A percentile compares a stretch with the other conserved stretches of the same genome.
Conservation (phyloP, 176 grass and related monocot genomes). For the Ananas comosus region DNA sequence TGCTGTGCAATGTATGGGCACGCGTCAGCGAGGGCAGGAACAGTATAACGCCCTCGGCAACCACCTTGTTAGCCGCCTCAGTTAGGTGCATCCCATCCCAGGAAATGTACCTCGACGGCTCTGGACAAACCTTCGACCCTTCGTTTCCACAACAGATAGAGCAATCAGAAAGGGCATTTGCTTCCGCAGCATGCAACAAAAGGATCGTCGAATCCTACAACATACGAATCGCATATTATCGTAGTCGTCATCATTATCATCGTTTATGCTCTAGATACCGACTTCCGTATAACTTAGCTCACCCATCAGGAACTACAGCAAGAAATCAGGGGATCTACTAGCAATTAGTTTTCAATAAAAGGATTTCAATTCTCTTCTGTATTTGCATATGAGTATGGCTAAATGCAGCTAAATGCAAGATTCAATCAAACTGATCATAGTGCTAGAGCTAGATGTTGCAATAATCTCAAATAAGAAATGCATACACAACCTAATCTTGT, state of each 20-base stretch:
- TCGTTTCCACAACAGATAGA: constrained; percentile 19
- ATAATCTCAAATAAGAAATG: too few species aligned
- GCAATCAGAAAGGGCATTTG: constrained; percentile 22
- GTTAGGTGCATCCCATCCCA: constrained; percentile 53
- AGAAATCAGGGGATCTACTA: too few species aligned
- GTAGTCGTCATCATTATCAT: too few species aligned
- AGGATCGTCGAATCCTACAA: constrained; percentile 24
- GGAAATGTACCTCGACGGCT: constrained; percentile 24
- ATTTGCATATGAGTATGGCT: background rate
- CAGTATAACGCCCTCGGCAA: constrained; percentile 33
- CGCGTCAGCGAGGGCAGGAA: constrained; percentile 22
- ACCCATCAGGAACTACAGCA: too few species aligned
- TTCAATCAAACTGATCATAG: background rate
- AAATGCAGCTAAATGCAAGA: too few species aligned
- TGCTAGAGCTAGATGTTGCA: too few species aligned
- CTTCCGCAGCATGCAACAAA: constrained; percentile 35
- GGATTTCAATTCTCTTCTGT: background rate
- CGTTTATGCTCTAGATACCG: too few species aligned
- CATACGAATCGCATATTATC: background rate
- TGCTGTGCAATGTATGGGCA: background rate
- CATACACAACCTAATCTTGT: too few species aligned
- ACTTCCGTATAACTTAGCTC: too few species aligned
- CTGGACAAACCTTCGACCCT: constrained; percentile 17
- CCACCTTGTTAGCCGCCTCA: constrained; percentile 31
- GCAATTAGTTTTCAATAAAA: too few species aligned